Conservation (phyloP, 352 stramenopile genomes). For the Pilasporangium apinafurcum region DNA sequence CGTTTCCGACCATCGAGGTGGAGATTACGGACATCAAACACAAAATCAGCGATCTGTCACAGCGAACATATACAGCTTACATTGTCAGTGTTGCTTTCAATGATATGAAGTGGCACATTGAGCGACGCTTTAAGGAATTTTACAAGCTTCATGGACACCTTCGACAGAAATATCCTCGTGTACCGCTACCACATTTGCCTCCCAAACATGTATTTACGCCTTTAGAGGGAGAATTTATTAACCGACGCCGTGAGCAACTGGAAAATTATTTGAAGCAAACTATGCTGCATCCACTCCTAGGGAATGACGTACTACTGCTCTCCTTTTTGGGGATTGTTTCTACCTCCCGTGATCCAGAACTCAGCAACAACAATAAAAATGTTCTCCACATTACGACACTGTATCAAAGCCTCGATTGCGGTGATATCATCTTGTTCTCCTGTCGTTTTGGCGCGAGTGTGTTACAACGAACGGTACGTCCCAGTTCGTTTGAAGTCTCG, state of each 20-base stretch:
- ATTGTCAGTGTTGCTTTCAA: constrained; percentile 67
- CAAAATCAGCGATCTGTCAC: constrained; percentile 74
- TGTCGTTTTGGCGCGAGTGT: constrained; percentile 72
- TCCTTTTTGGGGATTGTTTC: constrained; percentile 76
- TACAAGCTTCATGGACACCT: constrained; percentile 23
- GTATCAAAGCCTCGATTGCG: constrained; percentile 56
- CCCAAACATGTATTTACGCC: constrained; percentile 67
- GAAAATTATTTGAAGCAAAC: constrained; percentile 59
- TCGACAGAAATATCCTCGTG: constrained; percentile 28
- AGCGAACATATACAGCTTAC: constrained; percentile 66
- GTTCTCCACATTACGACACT: constrained; percentile 74
- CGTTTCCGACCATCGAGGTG: constrained; percentile 52
- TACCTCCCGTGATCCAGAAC: constrained; percentile 48
- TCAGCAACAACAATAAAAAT: constrained; percentile 49
- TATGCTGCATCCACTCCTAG: constrained; percentile 33
- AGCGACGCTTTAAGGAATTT: constrained; percentile 68
- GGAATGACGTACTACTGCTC: constrained; percentile 59
- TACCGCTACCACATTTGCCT: constrained; percentile 35
- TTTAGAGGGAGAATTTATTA: constrained; percentile 55
- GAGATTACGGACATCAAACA: constrained; percentile 59
- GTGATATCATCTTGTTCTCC: constrained; percentile 81
- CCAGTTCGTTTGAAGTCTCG: neutral
- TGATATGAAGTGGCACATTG: constrained; percentile 59
- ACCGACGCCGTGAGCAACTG: constrained; percentile 49
- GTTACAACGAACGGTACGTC: constrained; percentile 64